Evolutionary conservation across 176 grass and related monocot species (phyloP).

Genomic region (Areca catechu): DNA sequence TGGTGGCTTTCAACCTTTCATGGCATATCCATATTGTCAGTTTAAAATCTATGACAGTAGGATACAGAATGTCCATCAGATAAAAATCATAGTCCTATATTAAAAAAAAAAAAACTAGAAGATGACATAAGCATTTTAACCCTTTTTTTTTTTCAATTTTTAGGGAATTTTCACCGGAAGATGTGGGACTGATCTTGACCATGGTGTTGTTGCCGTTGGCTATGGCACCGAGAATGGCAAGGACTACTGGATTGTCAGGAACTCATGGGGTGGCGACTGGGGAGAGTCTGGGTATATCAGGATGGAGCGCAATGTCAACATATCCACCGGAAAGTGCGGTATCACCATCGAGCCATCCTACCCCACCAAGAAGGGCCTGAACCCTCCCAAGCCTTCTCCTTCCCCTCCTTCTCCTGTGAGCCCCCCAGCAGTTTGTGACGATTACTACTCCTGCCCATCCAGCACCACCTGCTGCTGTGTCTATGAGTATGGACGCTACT

Average conservation of each 20-base stretch:
- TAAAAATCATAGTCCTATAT: too few relatives aligned
- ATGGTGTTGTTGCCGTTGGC: slow-evolving; percentile 6
- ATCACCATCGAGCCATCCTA: slow-evolving; percentile 8
- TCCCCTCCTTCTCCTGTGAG: slow-evolving; percentile 11
- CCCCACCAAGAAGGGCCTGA: background rate
- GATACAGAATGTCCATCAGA: too few relatives aligned
- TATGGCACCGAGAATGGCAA: slow-evolving; percentile 7
- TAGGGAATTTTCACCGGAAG: slow-evolving; percentile 11
- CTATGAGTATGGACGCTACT: slow-evolving; percentile 2
- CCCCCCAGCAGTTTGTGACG: background rate
- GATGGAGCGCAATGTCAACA: slow-evolving; percentile 8
- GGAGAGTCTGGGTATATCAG: slow-evolving; percentile 12
- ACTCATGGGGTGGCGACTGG: slow-evolving; percentile 8
- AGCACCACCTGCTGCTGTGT: slow-evolving; percentile 14
- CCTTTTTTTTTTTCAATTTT: background rate
- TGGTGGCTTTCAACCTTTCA: too few relatives aligned
- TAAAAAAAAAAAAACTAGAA: too few relatives aligned
- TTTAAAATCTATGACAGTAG: too few relatives aligned
- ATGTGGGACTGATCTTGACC: slow-evolving; percentile 7
- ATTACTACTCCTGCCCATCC: slow-evolving; percentile 1
- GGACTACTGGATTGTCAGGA: slow-evolving; percentile 17
- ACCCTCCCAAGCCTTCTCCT: slow-evolving; percentile 6
- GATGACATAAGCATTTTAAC: background rate
- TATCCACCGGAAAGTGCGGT: slow-evolving; percentile 1
- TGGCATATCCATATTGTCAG: too few relatives aligned